A percentile compares a stretch with the other conserved stretches of the same genome.
Conservation (phyloP, 345 rosid species). For the Angophora floribunda region DNA sequence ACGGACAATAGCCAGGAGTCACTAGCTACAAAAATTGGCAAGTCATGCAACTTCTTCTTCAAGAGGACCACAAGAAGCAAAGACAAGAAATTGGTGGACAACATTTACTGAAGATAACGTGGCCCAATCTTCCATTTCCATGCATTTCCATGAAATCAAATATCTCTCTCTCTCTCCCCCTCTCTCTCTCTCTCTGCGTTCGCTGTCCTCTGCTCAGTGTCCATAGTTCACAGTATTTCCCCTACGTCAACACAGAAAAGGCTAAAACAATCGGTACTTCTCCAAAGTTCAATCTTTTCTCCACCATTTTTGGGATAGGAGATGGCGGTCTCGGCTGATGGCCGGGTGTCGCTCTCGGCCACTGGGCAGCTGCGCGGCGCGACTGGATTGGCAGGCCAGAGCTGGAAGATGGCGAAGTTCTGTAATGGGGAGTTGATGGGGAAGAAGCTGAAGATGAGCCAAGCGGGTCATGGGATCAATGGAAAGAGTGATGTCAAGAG, state of each 20-base stretch:
- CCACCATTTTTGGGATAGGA: not conserved
- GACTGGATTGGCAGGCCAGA: constrained; percentile 18
- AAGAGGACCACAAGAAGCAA: not conserved
- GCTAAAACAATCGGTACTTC: not conserved
- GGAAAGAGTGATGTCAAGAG: not conserved
- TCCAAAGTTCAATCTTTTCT: constrained; percentile 2
- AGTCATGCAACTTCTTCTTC: not conserved
- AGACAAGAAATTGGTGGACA: constrained; percentile 46
- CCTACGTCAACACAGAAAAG: not conserved
- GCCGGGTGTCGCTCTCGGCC: constrained; percentile 49
- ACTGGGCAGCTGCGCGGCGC: constrained; percentile 28
- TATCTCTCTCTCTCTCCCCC: constrained; percentile 8
- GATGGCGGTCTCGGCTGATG: constrained; percentile 58
- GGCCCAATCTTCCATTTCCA: constrained; percentile 30
- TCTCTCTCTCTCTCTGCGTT: not conserved
- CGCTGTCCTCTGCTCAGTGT: not conserved
- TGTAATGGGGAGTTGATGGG: constrained; percentile 77
- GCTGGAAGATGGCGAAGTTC: constrained; percentile 16
- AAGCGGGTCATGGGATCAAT: not conserved
- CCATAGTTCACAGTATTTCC: not conserved
- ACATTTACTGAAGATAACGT: constrained; percentile 62
- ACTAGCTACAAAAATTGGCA: not conserved
- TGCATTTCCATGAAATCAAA: constrained; percentile 7
- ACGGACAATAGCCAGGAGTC: not conserved
- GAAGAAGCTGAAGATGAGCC: constrained; percentile 31